A percentile compares a stretch with the other conserved stretches of the same genome.
Evolutionary conservation across 805 yeast genomes (phyloP).

Genomic region (Pichia occidentalis): DNA sequence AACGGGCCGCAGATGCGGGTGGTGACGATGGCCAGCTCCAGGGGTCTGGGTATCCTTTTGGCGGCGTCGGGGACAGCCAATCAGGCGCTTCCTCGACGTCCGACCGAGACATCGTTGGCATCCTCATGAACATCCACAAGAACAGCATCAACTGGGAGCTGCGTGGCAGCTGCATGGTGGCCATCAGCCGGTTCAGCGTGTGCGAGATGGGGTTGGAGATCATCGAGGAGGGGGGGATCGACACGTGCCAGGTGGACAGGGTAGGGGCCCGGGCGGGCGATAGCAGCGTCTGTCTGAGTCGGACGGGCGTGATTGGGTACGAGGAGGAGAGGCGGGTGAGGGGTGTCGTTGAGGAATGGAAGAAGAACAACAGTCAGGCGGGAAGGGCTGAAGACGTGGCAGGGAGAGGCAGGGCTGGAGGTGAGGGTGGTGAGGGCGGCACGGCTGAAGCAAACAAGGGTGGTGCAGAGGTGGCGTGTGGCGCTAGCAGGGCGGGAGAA

Average conservation of each 20-base stretch:
- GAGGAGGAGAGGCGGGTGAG: not conserved
- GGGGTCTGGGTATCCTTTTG: constrained; percentile 3
- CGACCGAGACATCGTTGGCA: constrained; percentile 2
- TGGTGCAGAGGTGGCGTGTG: not conserved
- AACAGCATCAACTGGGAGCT: constrained; percentile 5
- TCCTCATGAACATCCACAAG: not conserved
- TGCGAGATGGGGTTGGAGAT: constrained; percentile 3
- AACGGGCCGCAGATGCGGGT: not conserved
- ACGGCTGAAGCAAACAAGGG: not conserved
- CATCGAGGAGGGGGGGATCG: not conserved
- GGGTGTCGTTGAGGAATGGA: constrained; percentile 1
- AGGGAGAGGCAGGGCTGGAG: not conserved
- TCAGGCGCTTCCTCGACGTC: too few species aligned
- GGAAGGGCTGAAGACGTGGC: too few species aligned
- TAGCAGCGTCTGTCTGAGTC: not conserved
- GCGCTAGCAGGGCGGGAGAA: too few species aligned
- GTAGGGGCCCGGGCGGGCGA: not conserved
- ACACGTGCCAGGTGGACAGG: not conserved
- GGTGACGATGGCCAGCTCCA: too few species aligned
- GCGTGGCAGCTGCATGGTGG: constrained; percentile 1
- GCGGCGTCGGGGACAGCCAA: constrained; percentile 1
- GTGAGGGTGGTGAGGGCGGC: not conserved
- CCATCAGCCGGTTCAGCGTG: not conserved
- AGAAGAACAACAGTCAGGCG: not conserved
- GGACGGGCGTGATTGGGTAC: constrained; percentile 3